Percentiles rank a stretch among this genome's conserved stretches.
These are phyloP conservation scores for Penicillium corylophilum DNA, from an alignment of 2,329 filamentous ascomycete species.

Conservation along the genomic window DNA sequence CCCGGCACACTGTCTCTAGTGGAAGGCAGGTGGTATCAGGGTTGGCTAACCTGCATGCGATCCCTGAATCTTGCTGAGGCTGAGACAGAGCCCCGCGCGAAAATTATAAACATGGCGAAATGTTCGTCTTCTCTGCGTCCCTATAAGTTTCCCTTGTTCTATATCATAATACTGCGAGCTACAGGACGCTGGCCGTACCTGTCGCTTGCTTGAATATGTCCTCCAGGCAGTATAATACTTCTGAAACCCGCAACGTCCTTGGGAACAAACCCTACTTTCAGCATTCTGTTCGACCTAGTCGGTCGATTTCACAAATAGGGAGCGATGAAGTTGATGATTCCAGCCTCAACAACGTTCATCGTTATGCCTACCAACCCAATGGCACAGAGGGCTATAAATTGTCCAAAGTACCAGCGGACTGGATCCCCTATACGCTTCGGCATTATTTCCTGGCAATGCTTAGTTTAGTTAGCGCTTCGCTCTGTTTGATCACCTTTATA, in stretches of 20 bases:
- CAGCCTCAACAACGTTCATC: background rate
- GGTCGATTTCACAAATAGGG: background rate
- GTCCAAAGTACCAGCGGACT: background rate
- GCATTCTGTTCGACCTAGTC: slow-evolving; percentile 7
- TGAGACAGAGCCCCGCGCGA: background rate
- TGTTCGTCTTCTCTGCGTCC: background rate
- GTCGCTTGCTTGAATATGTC: slow-evolving; percentile 3
- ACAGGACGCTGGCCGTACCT: background rate
- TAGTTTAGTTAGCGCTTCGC: background rate
- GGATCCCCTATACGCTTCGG: slow-evolving; percentile 13
- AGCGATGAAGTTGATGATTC: background rate
- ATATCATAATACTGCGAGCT: background rate
- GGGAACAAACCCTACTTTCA: slow-evolving; percentile 9
- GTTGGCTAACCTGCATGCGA: background rate
- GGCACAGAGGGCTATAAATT: background rate
- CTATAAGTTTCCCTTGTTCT: background rate
- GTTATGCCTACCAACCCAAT: background rate
- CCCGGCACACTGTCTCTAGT: background rate
- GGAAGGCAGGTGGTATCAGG: background rate
- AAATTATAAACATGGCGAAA: background rate
- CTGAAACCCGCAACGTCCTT: slow-evolving; percentile 6
- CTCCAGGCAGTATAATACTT: slow-evolving; percentile 5
- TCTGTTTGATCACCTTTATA: slow-evolving; percentile 10
- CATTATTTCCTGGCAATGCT: background rate
- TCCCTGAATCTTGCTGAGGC: background rate